These are phyloP conservation scores for Fusarium euwallaceae DNA, from an alignment of 2,329 filamentous ascomycete genomes.

Conservation along the genomic window DNA sequence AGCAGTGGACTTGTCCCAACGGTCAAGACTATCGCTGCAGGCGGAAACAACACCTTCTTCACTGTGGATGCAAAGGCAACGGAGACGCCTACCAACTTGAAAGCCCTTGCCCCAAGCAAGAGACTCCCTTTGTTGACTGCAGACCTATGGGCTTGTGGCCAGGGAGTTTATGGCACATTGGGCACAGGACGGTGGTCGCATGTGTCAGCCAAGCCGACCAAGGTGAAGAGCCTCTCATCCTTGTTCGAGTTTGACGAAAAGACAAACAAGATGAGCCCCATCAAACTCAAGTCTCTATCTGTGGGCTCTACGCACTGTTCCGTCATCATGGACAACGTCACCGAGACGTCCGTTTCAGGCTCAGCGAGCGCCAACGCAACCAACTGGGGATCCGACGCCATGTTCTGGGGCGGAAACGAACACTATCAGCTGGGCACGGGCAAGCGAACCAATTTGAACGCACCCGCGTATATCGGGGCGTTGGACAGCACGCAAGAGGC, in stretches of 20 bases:
- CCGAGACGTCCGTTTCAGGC: conserved; percentile 69
- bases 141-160: conserved; percentile 89
- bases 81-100: conserved; percentile 24
- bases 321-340: conserved; percentile 86
- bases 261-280: conserved; percentile 76
- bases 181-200: conserved; percentile 94
- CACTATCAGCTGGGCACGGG: conserved; percentile 93
- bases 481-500: conserved; percentile 74
- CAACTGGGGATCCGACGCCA: conserved; percentile 88
- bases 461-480: conserved; percentile 83
- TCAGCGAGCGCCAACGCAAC: conserved; percentile 74
- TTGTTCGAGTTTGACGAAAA: conserved; percentile 90
- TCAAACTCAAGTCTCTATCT: conserved; percentile 79
- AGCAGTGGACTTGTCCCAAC: conserved; percentile 72
- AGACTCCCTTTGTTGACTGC: conserved; percentile 49
- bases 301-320: conserved; percentile 85
- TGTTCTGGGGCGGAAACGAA: conserved; percentile 97
- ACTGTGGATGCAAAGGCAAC: conserved; percentile 81
- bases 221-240: conserved; percentile 85
- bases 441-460: conserved; percentile 82
- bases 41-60: conserved; percentile 89
- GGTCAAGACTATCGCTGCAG: conserved; percentile 85
- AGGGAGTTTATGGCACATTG: conserved; percentile 85
- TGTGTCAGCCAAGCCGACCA: conserved; percentile 80
- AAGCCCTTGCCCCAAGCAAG: conserved; percentile 47